A percentile compares a stretch with the other conserved stretches of the same genome.
phyloP scores from a whole-genome alignment of 441 rosid genomes.

The Jatropha multifida region DNA sequence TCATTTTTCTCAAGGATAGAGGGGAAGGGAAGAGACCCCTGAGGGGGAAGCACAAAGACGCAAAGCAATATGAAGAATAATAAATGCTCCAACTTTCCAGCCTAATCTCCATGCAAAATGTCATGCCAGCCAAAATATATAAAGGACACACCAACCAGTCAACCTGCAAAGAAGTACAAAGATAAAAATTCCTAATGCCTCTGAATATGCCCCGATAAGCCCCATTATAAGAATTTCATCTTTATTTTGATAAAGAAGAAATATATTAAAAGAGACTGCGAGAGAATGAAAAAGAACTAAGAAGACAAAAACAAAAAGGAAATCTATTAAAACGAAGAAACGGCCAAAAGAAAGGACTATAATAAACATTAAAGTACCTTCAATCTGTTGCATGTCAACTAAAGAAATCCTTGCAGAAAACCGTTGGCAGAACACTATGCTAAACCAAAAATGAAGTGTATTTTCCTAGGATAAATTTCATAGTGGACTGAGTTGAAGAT shows the following conservation, averaged over 20 bases:
- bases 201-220: neutral
- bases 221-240: neutral
- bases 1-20: neutral
- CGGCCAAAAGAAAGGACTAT: neutral
- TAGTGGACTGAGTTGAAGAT: neutral
- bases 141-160: neutral
- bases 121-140: neutral
- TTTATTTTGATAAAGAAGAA: neutral
- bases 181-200: neutral
- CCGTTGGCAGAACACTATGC: neutral
- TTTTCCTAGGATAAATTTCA: neutral
- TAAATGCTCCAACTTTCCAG: neutral
- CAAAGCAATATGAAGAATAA: conserved; percentile 11
- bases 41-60: conserved; percentile 1
- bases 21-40: neutral
- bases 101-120: neutral
- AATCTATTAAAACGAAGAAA: neutral
- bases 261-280: neutral
- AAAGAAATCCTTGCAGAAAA: conserved; percentile 9
- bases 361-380: neutral
- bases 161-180: neutral
- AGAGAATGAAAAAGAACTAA: neutral
- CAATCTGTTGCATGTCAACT: neutral
- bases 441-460: neutral
- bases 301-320: neutral